Base-by-base conservation (phyloP, 768 basidiomycete genomes). In the Calocera viscosa region DNA sequence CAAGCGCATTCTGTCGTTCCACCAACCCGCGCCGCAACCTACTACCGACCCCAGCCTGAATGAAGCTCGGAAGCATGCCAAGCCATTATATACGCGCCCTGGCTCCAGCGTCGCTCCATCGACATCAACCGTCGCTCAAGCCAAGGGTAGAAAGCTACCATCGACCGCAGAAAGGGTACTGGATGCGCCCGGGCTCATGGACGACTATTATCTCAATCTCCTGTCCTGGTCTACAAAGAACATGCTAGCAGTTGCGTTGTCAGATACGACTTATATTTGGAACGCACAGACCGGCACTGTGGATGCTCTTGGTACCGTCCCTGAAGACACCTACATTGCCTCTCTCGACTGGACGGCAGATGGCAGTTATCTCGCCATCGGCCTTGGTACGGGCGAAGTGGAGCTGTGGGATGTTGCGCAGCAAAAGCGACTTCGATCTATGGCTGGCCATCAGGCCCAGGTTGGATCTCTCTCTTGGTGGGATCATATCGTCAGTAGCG, bases 171-270 rank as follows among this genome's bases (percentile, higher is more conserved):
- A 95, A 71, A 84, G 93, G n/a, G 93, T 97, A 8, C 82, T 99
- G 11, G 96, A 98, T 71, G 95, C 95, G 0, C 94, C 94, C 0
- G 91, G 91, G 0, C 74, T 81, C 65, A 73, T 76, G 49, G 93
- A 98, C 70, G 96, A 99, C 76, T 99, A 95, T 76, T 99, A 99
- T 74, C 85, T 99, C 73, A 99, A 98, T 75, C 81, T 99, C 65
- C 75, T 97, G 64, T 83, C 87, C 19, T 99, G 96, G 96, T 89
- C 89, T 38, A 82, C 82, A 43, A 83, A 84, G 70, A 97, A 98
- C 75, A 78, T 86, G 30, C 85, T 99, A 12, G 94, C 90, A 1
- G 94, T 99, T 66, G 95, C 90, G 0, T 83, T 99, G 12, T 90
- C 86, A 49, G 86, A 89, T 47, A 82, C 82, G 63, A 93, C 90